These are phyloP conservation scores for Venturia nashicola DNA, from an alignment of 2,329 filamentous ascomycete genomes.

Conservation along the genomic window DNA sequence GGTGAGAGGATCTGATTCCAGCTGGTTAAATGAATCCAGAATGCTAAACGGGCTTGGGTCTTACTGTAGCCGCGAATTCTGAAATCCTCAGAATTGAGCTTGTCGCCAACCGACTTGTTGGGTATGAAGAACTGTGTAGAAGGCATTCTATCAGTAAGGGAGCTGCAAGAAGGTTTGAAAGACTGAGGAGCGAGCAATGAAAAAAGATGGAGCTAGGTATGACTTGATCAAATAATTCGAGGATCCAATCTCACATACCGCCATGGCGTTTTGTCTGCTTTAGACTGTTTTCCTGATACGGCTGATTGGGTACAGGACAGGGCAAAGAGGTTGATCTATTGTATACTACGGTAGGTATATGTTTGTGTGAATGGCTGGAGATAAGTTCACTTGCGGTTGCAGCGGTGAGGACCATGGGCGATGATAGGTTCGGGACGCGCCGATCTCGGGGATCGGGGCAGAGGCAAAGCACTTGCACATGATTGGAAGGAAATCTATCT, in stretches of 20 bases:
- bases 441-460: background rate
- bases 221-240: background rate
- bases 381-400: background rate
- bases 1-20: slow-evolving; percentile 55
- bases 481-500: background rate
- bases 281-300: background rate
- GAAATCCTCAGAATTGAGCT: slow-evolving; percentile 37
- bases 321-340: background rate
- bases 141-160: background rate
- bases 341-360: background rate
- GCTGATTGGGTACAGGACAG: background rate
- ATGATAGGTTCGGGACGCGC: background rate
- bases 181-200: background rate
- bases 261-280: background rate
- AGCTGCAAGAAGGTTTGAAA: background rate
- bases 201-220: background rate
- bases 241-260: background rate
- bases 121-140: slow-evolving; percentile 35
- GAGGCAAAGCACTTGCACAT: background rate
- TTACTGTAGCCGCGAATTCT: slow-evolving; percentile 60
- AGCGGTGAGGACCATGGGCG: background rate
- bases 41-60: background rate
- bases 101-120: slow-evolving; percentile 38
- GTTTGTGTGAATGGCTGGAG: background rate
- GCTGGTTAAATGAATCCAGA: background rate